Evolutionary conservation across 805 yeast species (phyloP), one percentile per base, ranked within the genome.

Genomic region (Barnettozyma sp.): DNA sequence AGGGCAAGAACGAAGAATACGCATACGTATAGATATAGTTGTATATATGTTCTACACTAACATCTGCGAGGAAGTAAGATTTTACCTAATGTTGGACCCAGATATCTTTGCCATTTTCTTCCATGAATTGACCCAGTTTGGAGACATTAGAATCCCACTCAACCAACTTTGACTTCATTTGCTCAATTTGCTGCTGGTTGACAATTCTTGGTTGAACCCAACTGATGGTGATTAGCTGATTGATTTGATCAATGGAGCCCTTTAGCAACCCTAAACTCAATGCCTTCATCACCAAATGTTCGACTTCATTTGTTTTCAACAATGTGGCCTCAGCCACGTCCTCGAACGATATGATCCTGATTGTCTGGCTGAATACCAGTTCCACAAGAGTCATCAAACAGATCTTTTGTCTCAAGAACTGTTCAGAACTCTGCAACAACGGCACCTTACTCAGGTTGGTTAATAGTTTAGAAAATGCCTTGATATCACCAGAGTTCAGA

Each of bases 151-250:
- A 57, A 48, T 82, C 80, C 99, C 99, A 92, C 34, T 67, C 69
- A 19, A 68, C 67, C 54, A 92, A 71, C 50, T 83, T 82, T 35
- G 70, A 68, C 45, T 77, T 76, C 82, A 92, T 85, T 29, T 70
- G 69, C 39, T 68, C 72, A 40, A 90, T 82, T 66, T 92, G 98
- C 29, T 73, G 74, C 44, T 67, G 68, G 52, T 85, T 85, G 71
- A 92, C 80, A 37, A 87, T 84, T 52, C 97, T 73, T 40, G 98
- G 97, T 67, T 92, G 97, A 43, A 90, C 80, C 98, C 98, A 92
- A 19, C 82, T 77, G 32, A 92, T 78, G 22, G 81, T 77, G 38
- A 92, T 82, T 11, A 80, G 65, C 57, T 80, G 75, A 33, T 75
- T 73, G 28, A 87, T 84, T 63, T 92, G 94, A 57, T 92, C 94